Percentiles rank a stretch among this genome's conserved stretches.
These are phyloP conservation scores for Hypoxylon sp. DNA, from an alignment of 2,329 filamentous ascomycete species.

Conservation along the genomic window DNA sequence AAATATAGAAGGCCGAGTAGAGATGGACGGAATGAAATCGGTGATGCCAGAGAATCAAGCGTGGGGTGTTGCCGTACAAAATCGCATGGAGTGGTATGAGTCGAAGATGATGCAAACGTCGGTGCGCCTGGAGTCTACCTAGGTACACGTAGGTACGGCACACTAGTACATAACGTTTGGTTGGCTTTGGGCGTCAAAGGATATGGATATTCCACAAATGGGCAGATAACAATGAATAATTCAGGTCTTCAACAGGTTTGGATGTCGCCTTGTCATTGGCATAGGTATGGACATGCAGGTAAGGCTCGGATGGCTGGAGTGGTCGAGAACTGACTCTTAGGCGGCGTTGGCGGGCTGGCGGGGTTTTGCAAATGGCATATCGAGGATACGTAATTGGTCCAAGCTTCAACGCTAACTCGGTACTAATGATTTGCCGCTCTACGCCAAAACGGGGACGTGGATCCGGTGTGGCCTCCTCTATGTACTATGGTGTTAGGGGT, in stretches of 20 bases:
- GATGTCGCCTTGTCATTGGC: constrained; percentile 14
- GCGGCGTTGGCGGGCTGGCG: background rate
- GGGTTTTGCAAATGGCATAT: constrained; percentile 30
- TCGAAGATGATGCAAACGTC: constrained; percentile 16
- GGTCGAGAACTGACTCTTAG: constrained; percentile 14
- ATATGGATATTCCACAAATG: constrained; percentile 7
- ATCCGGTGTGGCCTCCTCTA: too few relatives aligned
- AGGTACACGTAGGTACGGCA: constrained; percentile 6
- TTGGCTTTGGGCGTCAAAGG: constrained; percentile 27
- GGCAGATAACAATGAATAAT: constrained; percentile 29
- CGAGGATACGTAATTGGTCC: constrained; percentile 43
- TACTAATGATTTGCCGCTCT: constrained; percentile 23
- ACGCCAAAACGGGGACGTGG: constrained; percentile 10
- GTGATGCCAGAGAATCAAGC: constrained; percentile 17
- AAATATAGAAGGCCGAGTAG: constrained; percentile 19
- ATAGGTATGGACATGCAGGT: too few relatives aligned
- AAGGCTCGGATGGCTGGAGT: constrained; percentile 14
- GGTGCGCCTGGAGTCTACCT: constrained; percentile 13
- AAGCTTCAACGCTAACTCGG: constrained; percentile 10
- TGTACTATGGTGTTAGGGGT: too few relatives aligned
- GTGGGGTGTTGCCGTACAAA: constrained; percentile 6
- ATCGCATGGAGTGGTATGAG: constrained; percentile 20
- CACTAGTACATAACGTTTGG: constrained; percentile 14
- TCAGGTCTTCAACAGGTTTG: constrained; percentile 9
- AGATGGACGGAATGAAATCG: constrained; percentile 25